Percentiles rank a stretch among this genome's conserved stretches.
Evolutionary conservation across 495 filamentous ascomycete species (phyloP).

Genomic region (Pyrenula aspistea): DNA sequence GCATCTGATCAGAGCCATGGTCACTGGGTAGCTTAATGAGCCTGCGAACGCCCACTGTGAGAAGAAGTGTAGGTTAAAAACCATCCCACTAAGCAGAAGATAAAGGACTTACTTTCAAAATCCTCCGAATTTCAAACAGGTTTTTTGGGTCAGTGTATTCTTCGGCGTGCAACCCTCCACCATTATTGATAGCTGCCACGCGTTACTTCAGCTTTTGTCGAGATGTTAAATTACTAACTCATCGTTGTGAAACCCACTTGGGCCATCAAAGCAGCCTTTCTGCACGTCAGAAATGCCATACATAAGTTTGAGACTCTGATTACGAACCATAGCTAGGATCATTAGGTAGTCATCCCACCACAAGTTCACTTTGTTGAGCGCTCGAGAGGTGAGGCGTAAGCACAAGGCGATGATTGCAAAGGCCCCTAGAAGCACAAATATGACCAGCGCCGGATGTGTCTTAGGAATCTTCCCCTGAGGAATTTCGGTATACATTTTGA

Average conservation of each 20-base stretch:
- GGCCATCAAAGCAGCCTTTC: background rate
- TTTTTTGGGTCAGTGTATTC: slow-evolving; percentile 11
- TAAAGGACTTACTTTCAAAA: background rate
- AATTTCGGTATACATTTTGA: background rate
- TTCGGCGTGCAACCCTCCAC: slow-evolving; percentile 22
- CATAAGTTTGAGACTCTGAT: background rate
- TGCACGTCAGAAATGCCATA: background rate
- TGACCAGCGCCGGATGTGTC: background rate
- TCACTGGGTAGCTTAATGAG: background rate
- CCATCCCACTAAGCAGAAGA: background rate
- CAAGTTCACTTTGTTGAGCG: slow-evolving; percentile 11
- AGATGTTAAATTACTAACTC: background rate
- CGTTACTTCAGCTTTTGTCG: background rate
- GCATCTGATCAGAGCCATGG: background rate
- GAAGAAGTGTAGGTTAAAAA: background rate
- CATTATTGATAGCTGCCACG: slow-evolving; percentile 13
- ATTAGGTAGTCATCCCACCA: slow-evolving; percentile 31
- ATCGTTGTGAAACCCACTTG: background rate
- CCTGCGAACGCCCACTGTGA: background rate
- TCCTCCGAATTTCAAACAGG: background rate
- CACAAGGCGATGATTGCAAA: background rate
- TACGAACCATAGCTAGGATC: slow-evolving; percentile 22
- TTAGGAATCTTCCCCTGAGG: background rate
- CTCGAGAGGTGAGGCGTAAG: background rate
- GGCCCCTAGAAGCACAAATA: background rate